These are phyloP conservation scores for Pezicula rhizophila DNA, from an alignment of 2,329 filamentous ascomycete genomes.

Conservation along the genomic window DNA sequence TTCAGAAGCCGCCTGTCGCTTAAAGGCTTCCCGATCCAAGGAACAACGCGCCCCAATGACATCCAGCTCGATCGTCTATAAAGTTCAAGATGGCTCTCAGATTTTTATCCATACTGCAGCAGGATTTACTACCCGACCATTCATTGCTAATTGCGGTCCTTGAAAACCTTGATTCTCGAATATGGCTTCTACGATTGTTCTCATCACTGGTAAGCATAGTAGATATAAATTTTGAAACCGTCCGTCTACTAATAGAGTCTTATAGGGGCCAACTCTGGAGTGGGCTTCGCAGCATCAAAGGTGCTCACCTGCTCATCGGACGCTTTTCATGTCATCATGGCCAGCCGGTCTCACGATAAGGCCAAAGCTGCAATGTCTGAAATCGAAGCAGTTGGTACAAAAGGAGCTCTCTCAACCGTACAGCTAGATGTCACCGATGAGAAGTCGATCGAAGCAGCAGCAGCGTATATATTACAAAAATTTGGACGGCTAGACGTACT, in stretches of 20 bases:
- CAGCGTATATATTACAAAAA: slow-evolving; percentile 16
- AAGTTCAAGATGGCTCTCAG: too few relatives aligned
- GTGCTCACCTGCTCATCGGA: slow-evolving; percentile 1
- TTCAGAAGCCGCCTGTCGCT: too few relatives aligned
- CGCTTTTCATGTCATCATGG: slow-evolving; percentile 20
- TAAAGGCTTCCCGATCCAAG: too few relatives aligned
- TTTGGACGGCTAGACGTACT: slow-evolving; percentile 26
- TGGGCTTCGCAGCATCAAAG: slow-evolving; percentile 32
- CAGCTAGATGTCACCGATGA: slow-evolving; percentile 27
- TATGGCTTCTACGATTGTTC: slow-evolving; percentile 5
- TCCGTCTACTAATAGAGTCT: slow-evolving; percentile 18
- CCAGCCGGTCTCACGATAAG: slow-evolving; percentile 15
- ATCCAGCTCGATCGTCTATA: too few relatives aligned
- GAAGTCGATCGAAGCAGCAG: slow-evolving; percentile 25
- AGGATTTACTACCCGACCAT: too few relatives aligned
- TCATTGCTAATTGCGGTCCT: too few relatives aligned
- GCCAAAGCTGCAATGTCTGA: slow-evolving; percentile 10
- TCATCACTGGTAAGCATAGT: slow-evolving; percentile 9
- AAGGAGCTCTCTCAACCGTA: slow-evolving; percentile 15
- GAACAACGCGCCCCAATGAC: too few relatives aligned
- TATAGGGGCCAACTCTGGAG: slow-evolving; percentile 35
- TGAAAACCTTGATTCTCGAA: too few relatives aligned
- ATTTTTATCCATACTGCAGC: too few relatives aligned
- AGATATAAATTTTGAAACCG: background rate
- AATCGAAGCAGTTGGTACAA: slow-evolving; percentile 25